phyloP scores from a whole-genome alignment of 2,329 filamentous ascomycete species.

The Nothopassalora personata region DNA sequence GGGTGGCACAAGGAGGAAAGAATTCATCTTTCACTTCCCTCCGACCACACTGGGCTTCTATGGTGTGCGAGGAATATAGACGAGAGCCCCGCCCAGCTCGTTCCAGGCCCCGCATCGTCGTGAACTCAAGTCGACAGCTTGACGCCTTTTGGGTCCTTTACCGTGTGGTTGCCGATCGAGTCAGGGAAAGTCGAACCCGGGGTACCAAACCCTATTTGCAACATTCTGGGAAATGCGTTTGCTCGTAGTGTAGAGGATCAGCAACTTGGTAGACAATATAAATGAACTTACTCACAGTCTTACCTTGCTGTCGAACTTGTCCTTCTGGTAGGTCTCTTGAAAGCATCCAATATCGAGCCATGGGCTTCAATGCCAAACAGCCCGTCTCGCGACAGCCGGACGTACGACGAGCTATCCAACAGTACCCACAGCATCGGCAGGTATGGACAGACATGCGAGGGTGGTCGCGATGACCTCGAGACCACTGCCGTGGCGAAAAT shows the following conservation, averaged over 20 bases:
- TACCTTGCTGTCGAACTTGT: background rate
- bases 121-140: background rate
- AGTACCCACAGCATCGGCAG: background rate
- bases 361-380: background rate
- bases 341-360: too few species aligned
- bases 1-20: background rate
- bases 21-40: background rate
- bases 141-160: constrained; percentile 1
- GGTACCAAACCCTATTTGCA: background rate
- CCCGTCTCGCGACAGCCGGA: background rate
- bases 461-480: background rate
- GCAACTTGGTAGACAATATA: background rate
- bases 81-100: background rate
- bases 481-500: background rate
- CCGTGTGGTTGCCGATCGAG: constrained; percentile 1
- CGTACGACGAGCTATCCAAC: background rate
- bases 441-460: background rate
- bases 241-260: background rate
- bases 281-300: background rate
- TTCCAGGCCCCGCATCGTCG: constrained; percentile 3
- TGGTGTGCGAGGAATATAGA: background rate
- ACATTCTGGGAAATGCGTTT: background rate
- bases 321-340: too few species aligned
- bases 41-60: background rate
- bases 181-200: background rate